Evolutionary conservation across 495 filamentous ascomycete genomes (phyloP).

Genomic region (Glutinoglossum americanum): DNA sequence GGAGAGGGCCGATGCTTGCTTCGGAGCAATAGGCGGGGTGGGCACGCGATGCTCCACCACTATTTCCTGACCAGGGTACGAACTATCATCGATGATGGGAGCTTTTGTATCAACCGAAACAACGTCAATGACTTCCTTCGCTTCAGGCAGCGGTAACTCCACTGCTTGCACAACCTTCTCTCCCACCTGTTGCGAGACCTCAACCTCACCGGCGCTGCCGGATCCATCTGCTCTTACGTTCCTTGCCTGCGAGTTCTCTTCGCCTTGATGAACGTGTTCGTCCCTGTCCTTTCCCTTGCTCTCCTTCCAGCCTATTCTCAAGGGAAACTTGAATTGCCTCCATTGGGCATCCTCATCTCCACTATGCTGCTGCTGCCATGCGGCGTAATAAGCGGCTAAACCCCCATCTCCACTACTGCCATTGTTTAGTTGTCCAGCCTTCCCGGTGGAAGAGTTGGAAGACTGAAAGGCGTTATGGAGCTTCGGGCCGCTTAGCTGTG

Average conservation of each 20-base stretch:
- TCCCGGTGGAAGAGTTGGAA: constrained; percentile 24
- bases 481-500: constrained; percentile 32
- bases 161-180: constrained; percentile 14
- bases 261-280: constrained; percentile 23
- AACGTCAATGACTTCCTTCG: neutral
- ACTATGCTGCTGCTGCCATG: constrained; percentile 44
- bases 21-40: constrained; percentile 17
- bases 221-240: constrained; percentile 18
- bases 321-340: constrained; percentile 73
- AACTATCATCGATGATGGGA: neutral
- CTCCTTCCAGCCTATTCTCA: constrained; percentile 69
- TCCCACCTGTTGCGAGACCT: constrained; percentile 32
- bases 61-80: neutral
- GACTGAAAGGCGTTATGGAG: constrained; percentile 59
- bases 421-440: constrained; percentile 15
- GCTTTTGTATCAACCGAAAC: neutral
- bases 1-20: constrained; percentile 5
- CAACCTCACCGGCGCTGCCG: constrained; percentile 26
- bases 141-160: neutral
- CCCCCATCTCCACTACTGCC: constrained; percentile 24
- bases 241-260: constrained; percentile 25
- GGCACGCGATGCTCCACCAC: neutral
- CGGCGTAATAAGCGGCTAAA: constrained; percentile 72
- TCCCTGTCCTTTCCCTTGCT: constrained; percentile 20
- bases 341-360: constrained; percentile 55